These are phyloP conservation scores for Erodium chrysanthum DNA, from an alignment of 441 rosid species.

Conservation along the genomic window DNA sequence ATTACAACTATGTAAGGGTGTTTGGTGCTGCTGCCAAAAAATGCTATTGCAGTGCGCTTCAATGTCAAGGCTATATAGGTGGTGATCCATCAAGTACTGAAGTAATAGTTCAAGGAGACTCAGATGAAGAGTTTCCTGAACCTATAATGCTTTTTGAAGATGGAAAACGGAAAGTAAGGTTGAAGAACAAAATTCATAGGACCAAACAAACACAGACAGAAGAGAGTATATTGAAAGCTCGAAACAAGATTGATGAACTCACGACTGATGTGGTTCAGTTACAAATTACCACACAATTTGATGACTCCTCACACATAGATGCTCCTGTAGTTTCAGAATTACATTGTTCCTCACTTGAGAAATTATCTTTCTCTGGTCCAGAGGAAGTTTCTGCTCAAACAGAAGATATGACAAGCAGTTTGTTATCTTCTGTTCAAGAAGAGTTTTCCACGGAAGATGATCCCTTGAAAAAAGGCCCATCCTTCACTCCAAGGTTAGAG, in stretches of 20 bases:
- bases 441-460: constrained; percentile 34
- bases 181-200: constrained; percentile 20
- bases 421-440: constrained; percentile 29
- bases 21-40: constrained; percentile 97
- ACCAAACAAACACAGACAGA: constrained; percentile 25
- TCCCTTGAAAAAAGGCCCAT: constrained; percentile 24
- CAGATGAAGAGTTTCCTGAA: constrained; percentile 96
- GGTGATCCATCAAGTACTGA: constrained; percentile 80
- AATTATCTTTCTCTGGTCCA: constrained; percentile 26
- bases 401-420: constrained; percentile 27
- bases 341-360: constrained; percentile 21
- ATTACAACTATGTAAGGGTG: constrained; percentile 95
- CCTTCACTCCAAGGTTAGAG: constrained; percentile 23
- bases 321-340: constrained; percentile 27
- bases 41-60: constrained; percentile 82
- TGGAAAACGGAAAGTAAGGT: constrained; percentile 27
- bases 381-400: constrained; percentile 22
- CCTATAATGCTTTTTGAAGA: constrained; percentile 58
- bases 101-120: constrained; percentile 78
- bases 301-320: constrained; percentile 27
- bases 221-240: constrained; percentile 24
- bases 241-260: constrained; percentile 18
- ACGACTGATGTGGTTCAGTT: constrained; percentile 17
- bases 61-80: constrained; percentile 92
- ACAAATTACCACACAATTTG: constrained; percentile 25